Evolutionary conservation across 2,329 filamentous ascomycete species (phyloP), one percentile per base, ranked within the genome.

Genomic region (Ceratocystis lukuohia): DNA sequence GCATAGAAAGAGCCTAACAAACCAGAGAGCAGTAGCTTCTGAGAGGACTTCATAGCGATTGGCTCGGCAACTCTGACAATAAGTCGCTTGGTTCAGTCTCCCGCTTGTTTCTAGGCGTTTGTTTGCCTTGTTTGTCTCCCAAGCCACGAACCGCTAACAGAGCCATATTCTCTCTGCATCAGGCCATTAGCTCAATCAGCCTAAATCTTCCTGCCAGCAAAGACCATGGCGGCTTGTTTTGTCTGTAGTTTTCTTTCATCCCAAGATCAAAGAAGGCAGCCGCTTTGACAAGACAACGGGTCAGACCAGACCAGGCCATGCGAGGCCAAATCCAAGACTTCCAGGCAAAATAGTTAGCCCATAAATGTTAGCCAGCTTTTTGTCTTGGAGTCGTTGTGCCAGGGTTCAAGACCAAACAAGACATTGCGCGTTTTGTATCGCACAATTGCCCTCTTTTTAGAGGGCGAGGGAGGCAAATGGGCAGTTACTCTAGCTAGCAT

Each of bases 381-480:
- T 30, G 53, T 59, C 53, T 59, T 59, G 17, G 53, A 59, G 53
- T 20, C 28, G 53, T 17, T 8, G 53, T 12, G 53, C 53, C 28
- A 30, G 53, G 53, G 53, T 59, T 59, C 53, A 59, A 30, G 53
- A n/a, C 53, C 28, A 59, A 59, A 59, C 53, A 25, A 59, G 53
- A 59, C 53, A 59, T 30, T 59, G 28, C 25, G 53, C 53, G 53
- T 59, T 59, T 33, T 59, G 53, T 17, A 59, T 59, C 17, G n/a
- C 28, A 30, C 53, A 59, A 59, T 17, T 59, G 53, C 17, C 10
- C 53, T 59, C 28, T 59, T 61, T 37, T 20, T 25, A n/a, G 20
- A 25, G 10, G 10, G 33, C 33, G 8, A 37, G 33, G 10, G 33
- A 12, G 33, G 10, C 33, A 59, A 59, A 37, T 30, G 15, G 53